Evolutionary conservation across 2,329 filamentous ascomycete genomes (phyloP).

Genomic region (Aspergillus udagawae): DNA sequence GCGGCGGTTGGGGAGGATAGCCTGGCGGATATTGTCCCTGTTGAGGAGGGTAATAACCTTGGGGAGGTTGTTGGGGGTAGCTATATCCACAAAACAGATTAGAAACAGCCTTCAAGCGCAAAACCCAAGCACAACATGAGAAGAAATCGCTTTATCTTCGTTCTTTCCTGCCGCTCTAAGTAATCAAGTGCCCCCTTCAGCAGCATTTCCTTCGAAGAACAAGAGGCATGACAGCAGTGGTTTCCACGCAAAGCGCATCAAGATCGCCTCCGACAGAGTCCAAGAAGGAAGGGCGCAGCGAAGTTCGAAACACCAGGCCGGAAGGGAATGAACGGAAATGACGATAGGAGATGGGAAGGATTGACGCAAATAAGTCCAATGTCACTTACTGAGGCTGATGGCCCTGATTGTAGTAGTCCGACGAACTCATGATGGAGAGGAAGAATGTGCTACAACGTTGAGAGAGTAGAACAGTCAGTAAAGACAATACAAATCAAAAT

Average conservation of each 20-base stretch:
- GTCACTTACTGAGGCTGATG: conserved; percentile 38
- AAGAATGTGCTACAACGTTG: neutral
- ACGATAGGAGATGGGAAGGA: neutral
- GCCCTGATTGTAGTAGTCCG: conserved; percentile 22
- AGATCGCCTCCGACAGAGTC: neutral
- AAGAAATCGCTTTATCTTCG: neutral
- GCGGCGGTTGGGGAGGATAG: conserved; percentile 27
- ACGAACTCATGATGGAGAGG: conserved; percentile 16
- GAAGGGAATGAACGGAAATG: neutral
- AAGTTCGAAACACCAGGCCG: neutral
- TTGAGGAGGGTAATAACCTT: conserved; percentile 25
- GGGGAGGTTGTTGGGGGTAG: neutral
- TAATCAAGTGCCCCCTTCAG: no score
- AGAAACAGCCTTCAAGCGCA: neutral
- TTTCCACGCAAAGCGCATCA: no score
- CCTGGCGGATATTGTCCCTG: conserved; percentile 34
- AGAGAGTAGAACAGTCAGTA: conserved; percentile 3
- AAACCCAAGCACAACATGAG: neutral
- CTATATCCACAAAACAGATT: conserved; percentile 14
- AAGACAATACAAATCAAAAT: neutral
- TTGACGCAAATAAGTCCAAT: neutral
- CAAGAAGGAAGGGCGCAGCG: neutral
- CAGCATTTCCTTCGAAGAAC: neutral
- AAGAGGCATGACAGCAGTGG: neutral
- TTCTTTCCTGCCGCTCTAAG: neutral